Percentiles rank a stretch among this genome's conserved stretches.
Conservation (phyloP, 2,329 filamentous ascomycete genomes). For the Sporothrix pseudoabietina region DNA sequence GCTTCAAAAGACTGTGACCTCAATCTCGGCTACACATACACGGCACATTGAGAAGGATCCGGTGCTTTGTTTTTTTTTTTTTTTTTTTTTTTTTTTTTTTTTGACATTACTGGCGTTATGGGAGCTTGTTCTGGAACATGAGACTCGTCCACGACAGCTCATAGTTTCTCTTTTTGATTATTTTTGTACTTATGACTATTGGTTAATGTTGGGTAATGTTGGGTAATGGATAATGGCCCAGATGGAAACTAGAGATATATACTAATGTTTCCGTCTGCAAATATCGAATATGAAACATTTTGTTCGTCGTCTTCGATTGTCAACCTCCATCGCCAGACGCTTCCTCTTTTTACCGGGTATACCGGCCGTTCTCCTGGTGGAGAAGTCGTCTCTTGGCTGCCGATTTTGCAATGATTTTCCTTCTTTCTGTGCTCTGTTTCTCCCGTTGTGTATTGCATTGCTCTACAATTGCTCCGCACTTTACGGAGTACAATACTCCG, state of each 20-base stretch:
- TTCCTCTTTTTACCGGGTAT: neutral
- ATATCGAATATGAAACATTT: neutral
- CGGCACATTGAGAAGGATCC: neutral
- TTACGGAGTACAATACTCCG: neutral
- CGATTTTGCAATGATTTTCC: neutral
- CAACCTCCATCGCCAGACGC: neutral
- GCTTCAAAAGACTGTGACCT: neutral
- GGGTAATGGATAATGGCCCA: neutral
- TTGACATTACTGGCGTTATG: neutral
- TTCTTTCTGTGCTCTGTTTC: neutral
- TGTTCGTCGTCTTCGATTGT: neutral
- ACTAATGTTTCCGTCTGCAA: neutral
- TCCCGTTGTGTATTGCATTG: neutral
- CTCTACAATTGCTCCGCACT: neutral
- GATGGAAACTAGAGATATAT: neutral
- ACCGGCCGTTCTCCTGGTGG: neutral
- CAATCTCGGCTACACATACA: neutral
- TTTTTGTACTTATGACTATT: neutral
- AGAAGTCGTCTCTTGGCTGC: neutral
- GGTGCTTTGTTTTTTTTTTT: neutral
- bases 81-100: neutral
- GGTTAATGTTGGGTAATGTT: neutral
- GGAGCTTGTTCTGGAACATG: neutral
- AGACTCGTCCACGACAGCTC: neutral
- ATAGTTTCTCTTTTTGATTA: neutral